phyloP scores from a whole-genome alignment of 768 basidiomycete genomes.

The Lactifluus pinguis region DNA sequence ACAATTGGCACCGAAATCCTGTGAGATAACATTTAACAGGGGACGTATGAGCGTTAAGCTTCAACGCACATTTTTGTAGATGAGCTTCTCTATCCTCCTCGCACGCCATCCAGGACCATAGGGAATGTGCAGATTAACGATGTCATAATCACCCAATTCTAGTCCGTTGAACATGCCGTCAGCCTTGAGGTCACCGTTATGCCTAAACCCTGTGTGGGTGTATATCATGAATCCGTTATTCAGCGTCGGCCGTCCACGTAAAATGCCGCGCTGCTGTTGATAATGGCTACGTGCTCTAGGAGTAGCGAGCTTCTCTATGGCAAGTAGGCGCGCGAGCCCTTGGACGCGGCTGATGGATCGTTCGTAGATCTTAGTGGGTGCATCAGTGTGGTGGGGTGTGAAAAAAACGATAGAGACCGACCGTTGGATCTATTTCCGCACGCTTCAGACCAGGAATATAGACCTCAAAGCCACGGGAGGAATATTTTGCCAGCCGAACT shows the following conservation, averaged over 20 bases:
- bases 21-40: conserved; percentile 5
- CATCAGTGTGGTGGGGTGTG: neutral
- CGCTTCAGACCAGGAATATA: conserved; percentile 45
- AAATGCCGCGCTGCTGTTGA: conserved; percentile 37
- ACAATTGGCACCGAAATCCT: conserved; percentile 47
- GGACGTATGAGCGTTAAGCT: neutral
- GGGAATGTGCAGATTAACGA: conserved; percentile 45
- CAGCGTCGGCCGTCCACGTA: conserved; percentile 41
- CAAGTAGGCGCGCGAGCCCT: conserved; percentile 53
- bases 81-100: conserved; percentile 43
- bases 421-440: conserved; percentile 49
- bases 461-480: conserved; percentile 45
- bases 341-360: conserved; percentile 47
- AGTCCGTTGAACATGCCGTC: conserved; percentile 34
- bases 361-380: conserved; percentile 42
- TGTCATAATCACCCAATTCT: conserved; percentile 52
- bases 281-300: conserved; percentile 37
- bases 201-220: conserved; percentile 25
- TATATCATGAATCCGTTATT: neutral
- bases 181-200: conserved; percentile 49
- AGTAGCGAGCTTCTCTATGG: conserved; percentile 47
- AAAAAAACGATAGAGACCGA: conserved; percentile 21
- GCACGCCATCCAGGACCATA: conserved; percentile 56
- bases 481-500: conserved; percentile 52
- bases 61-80: conserved; percentile 44